phyloP scores from a whole-genome alignment of 495 filamentous ascomycete species.

The Neurospora sp. region DNA sequence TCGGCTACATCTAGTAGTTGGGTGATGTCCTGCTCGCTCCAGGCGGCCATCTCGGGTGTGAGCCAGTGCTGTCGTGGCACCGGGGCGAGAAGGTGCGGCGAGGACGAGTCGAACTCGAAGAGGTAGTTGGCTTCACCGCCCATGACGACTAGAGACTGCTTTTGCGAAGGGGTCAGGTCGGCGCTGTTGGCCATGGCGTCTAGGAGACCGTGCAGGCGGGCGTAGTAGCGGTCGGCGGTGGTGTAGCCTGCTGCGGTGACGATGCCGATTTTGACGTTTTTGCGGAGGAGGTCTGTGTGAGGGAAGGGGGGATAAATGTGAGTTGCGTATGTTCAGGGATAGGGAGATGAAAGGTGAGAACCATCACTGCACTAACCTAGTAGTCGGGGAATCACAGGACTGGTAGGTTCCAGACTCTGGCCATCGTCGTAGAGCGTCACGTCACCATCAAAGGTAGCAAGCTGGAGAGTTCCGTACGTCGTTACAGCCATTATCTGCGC shows the following conservation, averaged over 20 bases:
- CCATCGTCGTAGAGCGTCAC: constrained; percentile 96
- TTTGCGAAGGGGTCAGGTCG: constrained; percentile 49
- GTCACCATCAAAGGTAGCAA: constrained; percentile 95
- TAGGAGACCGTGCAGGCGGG: constrained; percentile 72
- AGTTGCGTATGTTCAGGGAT: background rate
- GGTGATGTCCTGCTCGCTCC: constrained; percentile 69
- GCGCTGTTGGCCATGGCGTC: constrained; percentile 62
- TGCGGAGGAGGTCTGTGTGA: constrained; percentile 39
- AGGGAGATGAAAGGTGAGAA: background rate
- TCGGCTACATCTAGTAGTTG: constrained; percentile 80
- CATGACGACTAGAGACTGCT: constrained; percentile 75
- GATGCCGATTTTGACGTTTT: constrained; percentile 73
- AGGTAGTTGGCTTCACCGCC: constrained; percentile 81
- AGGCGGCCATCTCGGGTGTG: constrained; percentile 76
- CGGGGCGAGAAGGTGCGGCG: constrained; percentile 45
- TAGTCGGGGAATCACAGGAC: constrained; percentile 71
- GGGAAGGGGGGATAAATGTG: background rate
- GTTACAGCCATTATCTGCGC: constrained; percentile 85
- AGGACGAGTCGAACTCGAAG: constrained; percentile 56
- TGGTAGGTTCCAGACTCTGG: constrained; percentile 58
- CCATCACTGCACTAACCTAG: constrained; percentile 30
- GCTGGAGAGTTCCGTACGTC: constrained; percentile 54
- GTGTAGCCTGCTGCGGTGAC: constrained; percentile 96
- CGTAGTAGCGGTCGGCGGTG: constrained; percentile 73
- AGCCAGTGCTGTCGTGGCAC: constrained; percentile 68